Conservation (phyloP, 768 basidiomycete species). For the Amylocystis lapponica region DNA sequence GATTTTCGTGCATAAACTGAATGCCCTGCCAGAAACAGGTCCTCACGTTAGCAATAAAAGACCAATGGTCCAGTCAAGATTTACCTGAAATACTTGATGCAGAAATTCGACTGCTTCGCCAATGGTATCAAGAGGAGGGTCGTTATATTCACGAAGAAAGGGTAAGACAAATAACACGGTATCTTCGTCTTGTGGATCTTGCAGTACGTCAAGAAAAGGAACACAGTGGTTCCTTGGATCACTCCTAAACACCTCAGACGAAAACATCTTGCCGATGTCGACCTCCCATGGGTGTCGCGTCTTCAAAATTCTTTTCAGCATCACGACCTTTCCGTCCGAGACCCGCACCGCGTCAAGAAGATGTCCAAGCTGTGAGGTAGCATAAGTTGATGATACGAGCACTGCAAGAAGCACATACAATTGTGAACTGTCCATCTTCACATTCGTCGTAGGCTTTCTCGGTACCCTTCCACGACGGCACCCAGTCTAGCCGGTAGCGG, state of each 20-base stretch:
- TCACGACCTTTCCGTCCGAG: constrained; percentile 11
- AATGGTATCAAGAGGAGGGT: constrained; percentile 26
- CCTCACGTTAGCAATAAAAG: neutral
- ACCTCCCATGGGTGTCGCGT: constrained; percentile 13
- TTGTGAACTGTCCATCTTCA: constrained; percentile 3
- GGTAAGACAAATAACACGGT: constrained; percentile 26
- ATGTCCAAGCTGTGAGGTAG: neutral
- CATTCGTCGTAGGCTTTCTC: neutral
- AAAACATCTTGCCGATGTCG: constrained; percentile 6
- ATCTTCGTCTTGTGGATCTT: constrained; percentile 7
- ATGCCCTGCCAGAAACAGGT: constrained; percentile 22
- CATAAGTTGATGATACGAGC: no score
- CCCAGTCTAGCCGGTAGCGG: constrained; percentile 12
- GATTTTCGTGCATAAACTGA: constrained; percentile 29
- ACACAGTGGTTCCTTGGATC: constrained; percentile 21
- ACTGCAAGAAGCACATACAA: no score
- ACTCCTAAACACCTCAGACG: neutral
- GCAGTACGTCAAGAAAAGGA: constrained; percentile 15
- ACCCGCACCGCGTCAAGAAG: constrained; percentile 16
- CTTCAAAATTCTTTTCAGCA: constrained; percentile 11
- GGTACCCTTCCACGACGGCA: constrained; percentile 7
- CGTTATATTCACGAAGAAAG: constrained; percentile 18
- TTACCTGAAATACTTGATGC: constrained; percentile 30
- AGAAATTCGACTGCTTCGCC: constrained; percentile 32
- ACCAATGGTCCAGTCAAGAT: neutral